Evolutionary conservation across 352 stramenopile species (phyloP), one percentile per base, ranked within the genome.

Genomic region (Pythium monospermum): DNA sequence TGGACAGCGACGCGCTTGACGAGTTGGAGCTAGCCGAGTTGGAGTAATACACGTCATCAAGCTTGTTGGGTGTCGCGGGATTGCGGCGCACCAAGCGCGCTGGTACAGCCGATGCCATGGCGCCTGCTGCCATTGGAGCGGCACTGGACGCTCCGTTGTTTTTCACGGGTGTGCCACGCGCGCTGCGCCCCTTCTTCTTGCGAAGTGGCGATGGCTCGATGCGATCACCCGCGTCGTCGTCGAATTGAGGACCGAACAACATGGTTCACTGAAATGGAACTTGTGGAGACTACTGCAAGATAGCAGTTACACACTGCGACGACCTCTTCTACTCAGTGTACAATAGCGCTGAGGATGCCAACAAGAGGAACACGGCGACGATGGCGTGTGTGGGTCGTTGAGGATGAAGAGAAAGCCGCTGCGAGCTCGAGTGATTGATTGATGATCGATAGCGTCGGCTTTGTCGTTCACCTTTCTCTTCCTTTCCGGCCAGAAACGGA

Each of bases 191-290:
- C 53, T 68, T 68, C 37, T 68, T 68, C 49, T 57, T 56, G 21
- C 47, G 48, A 22, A 57, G 31, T 26, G 66, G 57, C 47, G 66
- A 60, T 22, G 51, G 44, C 25, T 58, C 62, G 40, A 71, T 55
- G 49, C 62, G 62, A 45, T 71, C 62, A 46, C 49, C 44, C 4
- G 53, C 61, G 51, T 74, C 66, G 47, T 74, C 66, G 49, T 74
- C 66, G 44, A 71, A 74, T 61, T 74, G 66, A 43, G 66, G 61
- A 1, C 66, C 66, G 25, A 74, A 74, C 21, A 74, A 58, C 66
- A 74, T 71, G 13, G 37, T 53, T n/a, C n/a, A n/a, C n/a, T n/a
- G n/a, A n/a, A n/a, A n/a, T n/a, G n/a, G n/a, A n/a, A n/a, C n/a
- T n/a, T n/a, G n/a, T n/a, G n/a, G n/a, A n/a, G n/a, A n/a, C n/a